Evolutionary conservation across 2,329 filamentous ascomycete genomes (phyloP).

Genomic region (Trichoderma endophyticum): DNA sequence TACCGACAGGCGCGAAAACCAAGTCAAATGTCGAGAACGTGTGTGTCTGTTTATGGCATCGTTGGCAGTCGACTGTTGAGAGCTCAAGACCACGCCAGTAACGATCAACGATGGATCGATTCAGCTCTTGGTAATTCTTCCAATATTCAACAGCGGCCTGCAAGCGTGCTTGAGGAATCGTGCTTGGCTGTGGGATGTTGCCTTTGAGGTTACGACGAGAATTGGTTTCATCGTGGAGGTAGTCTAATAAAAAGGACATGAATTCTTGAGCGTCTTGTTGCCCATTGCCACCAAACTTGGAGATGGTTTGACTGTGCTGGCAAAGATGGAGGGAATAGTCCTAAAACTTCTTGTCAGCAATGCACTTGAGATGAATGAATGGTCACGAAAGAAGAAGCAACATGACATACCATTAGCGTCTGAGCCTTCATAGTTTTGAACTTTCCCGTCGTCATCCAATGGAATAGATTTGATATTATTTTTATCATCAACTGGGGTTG

Average conservation of each 20-base stretch:
- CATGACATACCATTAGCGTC: conserved; percentile 53
- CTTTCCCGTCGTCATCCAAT: conserved; percentile 53
- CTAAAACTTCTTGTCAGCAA: conserved; percentile 30
- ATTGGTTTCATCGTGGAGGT: conserved; percentile 85
- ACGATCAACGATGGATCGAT: conserved; percentile 72
- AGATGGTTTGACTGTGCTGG: conserved; percentile 27
- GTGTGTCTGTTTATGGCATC: conserved; percentile 49
- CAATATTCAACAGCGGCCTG: conserved; percentile 72
- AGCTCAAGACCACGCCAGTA: conserved; percentile 78
- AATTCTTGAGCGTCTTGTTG: conserved; percentile 96
- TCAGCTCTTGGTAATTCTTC: conserved; percentile 65
- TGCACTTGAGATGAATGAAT: neutral
- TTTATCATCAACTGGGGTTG: conserved; percentile 59
- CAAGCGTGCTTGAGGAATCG: conserved; percentile 34
- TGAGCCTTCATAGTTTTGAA: conserved; percentile 51
- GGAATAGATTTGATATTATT: conserved; percentile 57
- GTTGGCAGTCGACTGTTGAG: conserved; percentile 66
- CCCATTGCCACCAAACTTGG: conserved; percentile 63
- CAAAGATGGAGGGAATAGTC: conserved; percentile 51
- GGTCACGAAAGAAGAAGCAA: neutral
- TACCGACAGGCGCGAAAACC: conserved; percentile 43
- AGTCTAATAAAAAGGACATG: conserved; percentile 75
- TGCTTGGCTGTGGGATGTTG: conserved; percentile 32
- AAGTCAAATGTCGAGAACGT: conserved; percentile 52
- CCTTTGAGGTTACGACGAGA: conserved; percentile 43